Evolutionary conservation across 2,329 filamentous ascomycete species (phyloP).

Genomic region (Fusarium tjaetaba): DNA sequence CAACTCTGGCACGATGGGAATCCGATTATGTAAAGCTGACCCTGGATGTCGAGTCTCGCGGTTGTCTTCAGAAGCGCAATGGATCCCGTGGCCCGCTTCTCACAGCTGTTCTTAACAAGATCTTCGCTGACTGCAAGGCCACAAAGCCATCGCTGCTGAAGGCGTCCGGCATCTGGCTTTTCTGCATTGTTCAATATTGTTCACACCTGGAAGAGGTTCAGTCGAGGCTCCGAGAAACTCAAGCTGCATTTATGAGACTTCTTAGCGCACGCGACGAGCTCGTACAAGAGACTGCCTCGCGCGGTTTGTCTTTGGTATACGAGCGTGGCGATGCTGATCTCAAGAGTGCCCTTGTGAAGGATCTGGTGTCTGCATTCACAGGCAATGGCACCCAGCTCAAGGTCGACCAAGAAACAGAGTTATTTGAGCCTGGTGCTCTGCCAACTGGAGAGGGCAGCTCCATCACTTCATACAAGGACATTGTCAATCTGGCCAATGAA

Average conservation of each 20-base stretch:
- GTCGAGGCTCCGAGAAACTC: constrained; percentile 77
- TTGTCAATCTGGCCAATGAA: constrained; percentile 93
- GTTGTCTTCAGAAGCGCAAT: constrained; percentile 47
- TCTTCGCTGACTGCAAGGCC: constrained; percentile 80
- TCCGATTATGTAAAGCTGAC: constrained; percentile 80
- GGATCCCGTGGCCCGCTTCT: constrained; percentile 57
- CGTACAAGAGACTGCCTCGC: constrained; percentile 93
- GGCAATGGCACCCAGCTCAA: constrained; percentile 79
- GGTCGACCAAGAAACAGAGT: constrained; percentile 88
- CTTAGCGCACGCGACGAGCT: constrained; percentile 90
- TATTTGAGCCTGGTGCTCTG: constrained; percentile 90
- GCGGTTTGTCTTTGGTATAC: constrained; percentile 91
- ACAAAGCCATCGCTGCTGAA: constrained; percentile 92
- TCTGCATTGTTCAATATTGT: constrained; percentile 91
- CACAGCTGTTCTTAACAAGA: constrained; percentile 71
- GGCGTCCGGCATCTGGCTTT: constrained; percentile 93
- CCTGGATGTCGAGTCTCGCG: constrained; percentile 74
- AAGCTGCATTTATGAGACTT: constrained; percentile 87
- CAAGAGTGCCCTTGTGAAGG: constrained; percentile 84
- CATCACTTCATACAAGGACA: constrained; percentile 96
- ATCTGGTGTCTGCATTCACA: constrained; percentile 89
- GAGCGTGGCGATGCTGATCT: constrained; percentile 86
- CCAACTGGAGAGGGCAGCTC: constrained; percentile 90
- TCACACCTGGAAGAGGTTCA: constrained; percentile 82
- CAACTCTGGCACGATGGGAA: constrained; percentile 81